phyloP scores from a whole-genome alignment of 345 rosid genomes.

The Sisymbrium irio region DNA sequence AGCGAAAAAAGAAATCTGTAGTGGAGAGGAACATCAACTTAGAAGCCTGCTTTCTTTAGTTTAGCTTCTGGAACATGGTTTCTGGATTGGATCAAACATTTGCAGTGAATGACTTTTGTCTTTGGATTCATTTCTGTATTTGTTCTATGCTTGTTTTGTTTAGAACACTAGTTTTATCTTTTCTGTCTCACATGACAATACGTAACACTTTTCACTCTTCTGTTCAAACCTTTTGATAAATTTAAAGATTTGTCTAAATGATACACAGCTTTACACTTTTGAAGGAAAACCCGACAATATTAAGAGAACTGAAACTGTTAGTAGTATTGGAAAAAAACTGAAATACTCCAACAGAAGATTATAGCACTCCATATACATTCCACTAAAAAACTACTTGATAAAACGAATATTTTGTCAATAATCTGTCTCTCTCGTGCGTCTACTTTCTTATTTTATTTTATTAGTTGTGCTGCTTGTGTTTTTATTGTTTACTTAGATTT shows the following conservation, averaged over 20 bases:
- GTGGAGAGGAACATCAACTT: slow-evolving; percentile 3
- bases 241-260: slow-evolving; percentile 10
- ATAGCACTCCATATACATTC: too few species aligned
- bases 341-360: background rate
- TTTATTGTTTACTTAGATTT: too few species aligned
- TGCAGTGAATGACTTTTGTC: slow-evolving; percentile 6
- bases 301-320: background rate
- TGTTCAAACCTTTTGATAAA: background rate
- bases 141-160: slow-evolving; percentile 17
- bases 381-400: too few species aligned
- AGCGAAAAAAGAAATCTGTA: background rate
- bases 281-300: background rate
- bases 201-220: slow-evolving; percentile 5
- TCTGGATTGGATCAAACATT: slow-evolving; percentile 22
- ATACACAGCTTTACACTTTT: background rate
- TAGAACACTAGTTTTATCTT: slow-evolving; percentile 24
- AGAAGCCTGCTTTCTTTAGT: slow-evolving; percentile 20
- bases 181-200: background rate
- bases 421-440: too few species aligned
- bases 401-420: too few species aligned
- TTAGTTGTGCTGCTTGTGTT: too few species aligned
- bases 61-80: slow-evolving; percentile 28
- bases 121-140: slow-evolving; percentile 30
- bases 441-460: too few species aligned
- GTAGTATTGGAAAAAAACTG: background rate